These are phyloP conservation scores for Hsuehochloa calcarea DNA, from an alignment of 176 grass and related monocot genomes.

Conservation along the genomic window DNA sequence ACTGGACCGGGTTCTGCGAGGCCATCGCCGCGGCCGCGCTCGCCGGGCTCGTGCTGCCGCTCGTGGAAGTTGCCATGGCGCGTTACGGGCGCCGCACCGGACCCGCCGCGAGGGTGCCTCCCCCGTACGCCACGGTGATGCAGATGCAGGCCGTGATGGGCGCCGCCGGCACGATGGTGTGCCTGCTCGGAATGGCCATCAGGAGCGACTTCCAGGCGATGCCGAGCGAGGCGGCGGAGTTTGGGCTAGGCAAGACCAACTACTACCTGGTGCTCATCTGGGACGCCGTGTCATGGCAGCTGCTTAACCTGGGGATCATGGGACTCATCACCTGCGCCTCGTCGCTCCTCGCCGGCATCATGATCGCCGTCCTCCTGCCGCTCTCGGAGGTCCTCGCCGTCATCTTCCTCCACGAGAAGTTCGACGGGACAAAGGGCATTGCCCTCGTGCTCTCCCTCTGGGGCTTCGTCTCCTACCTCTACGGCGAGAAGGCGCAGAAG, in stretches of 20 bases:
- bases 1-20: constrained; percentile 63
- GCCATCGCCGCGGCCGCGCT: constrained; percentile 50
- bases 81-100: constrained; percentile 23
- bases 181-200: constrained; percentile 67
- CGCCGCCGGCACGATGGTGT: constrained; percentile 46
- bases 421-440: constrained; percentile 56
- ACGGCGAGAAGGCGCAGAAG: constrained; percentile 59
- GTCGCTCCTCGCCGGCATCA: constrained; percentile 65
- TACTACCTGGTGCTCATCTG: constrained; percentile 59
- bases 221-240: constrained; percentile 51
- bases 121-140: constrained; percentile 49
- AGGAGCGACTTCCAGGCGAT: constrained; percentile 58
- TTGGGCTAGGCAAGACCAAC: constrained; percentile 55
- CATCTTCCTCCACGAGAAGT: constrained; percentile 80
- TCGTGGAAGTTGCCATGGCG: constrained; percentile 59
- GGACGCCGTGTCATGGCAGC: constrained; percentile 64
- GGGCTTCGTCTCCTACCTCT: constrained; percentile 76
- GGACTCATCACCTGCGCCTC: constrained; percentile 63
- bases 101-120: constrained; percentile 10
- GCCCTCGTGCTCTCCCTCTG: constrained; percentile 59
- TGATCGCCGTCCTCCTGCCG: constrained; percentile 56
- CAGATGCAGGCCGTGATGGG: constrained; percentile 77
- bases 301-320: constrained; percentile 53
- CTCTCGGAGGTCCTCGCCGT: constrained; percentile 56
- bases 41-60: constrained; percentile 53